These are phyloP conservation scores for Penicilliopsis zonata DNA, from an alignment of 495 filamentous ascomycete species.

Conservation along the genomic window DNA sequence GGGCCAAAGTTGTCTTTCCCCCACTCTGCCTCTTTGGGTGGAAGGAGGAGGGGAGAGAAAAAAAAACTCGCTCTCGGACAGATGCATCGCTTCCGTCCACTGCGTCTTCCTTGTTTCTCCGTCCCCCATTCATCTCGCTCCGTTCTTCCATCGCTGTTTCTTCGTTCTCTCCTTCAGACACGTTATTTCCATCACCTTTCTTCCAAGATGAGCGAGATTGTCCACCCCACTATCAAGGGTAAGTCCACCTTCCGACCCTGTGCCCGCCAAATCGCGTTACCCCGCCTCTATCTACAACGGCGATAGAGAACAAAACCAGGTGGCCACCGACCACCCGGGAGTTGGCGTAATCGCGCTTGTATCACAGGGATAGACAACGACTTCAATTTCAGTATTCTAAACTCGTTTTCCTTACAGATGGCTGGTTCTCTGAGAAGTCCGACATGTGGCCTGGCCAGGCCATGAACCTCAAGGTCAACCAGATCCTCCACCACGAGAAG, in stretches of 20 bases:
- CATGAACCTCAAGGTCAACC: slow-evolving; percentile 96
- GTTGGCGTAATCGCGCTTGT: no score
- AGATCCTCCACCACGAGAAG: slow-evolving; percentile 97
- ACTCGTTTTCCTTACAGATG: no score
- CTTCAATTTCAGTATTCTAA: no score
- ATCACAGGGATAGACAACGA: no score
- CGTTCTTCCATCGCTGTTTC: slow-evolving; percentile 1
- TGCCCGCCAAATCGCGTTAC: slow-evolving; percentile 12
- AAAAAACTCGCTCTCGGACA: slow-evolving; percentile 13
- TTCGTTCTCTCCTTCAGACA: slow-evolving; percentile 7
- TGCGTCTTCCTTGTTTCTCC: slow-evolving; percentile 11
- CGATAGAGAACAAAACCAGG: no score
- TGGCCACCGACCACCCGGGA: no score
- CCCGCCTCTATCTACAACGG: slow-evolving; percentile 8
- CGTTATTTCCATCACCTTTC: slow-evolving; percentile 9
- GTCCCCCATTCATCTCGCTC: slow-evolving; percentile 5
- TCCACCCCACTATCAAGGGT: slow-evolving; percentile 51
- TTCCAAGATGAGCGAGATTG: slow-evolving; percentile 41
- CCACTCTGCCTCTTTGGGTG: no score
- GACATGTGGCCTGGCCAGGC: slow-evolving; percentile 99
- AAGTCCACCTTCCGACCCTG: slow-evolving; percentile 8
- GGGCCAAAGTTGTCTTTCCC: no score
- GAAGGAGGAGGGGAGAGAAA: slow-evolving; percentile 4
- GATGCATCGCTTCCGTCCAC: slow-evolving; percentile 20
- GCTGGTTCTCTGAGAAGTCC: slow-evolving; percentile 98